A percentile compares a stretch with the other conserved stretches of the same genome.
These are phyloP conservation scores for Diaporthe ampelina DNA, from an alignment of 2,329 filamentous ascomycete species.

Conservation along the genomic window DNA sequence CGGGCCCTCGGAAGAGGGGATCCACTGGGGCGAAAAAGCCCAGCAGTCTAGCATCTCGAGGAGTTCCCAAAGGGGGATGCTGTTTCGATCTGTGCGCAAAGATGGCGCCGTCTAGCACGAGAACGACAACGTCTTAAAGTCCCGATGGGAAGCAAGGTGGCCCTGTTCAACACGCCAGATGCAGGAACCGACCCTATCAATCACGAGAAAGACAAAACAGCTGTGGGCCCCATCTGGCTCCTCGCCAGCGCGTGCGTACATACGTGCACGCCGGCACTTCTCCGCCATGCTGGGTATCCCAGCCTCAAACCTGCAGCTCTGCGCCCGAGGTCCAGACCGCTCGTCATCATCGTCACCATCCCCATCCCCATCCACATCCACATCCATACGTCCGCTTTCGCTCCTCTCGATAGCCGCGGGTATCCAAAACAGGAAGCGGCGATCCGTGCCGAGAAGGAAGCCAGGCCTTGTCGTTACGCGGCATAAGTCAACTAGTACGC, in stretches of 20 bases:
- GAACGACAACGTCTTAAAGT: background rate
- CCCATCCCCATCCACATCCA: too few relatives aligned
- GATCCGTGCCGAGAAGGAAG: constrained; percentile 16
- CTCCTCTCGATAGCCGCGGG: background rate
- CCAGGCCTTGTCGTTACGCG: background rate
- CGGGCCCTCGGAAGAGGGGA: background rate
- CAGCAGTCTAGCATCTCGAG: background rate
- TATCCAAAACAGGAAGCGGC: background rate
- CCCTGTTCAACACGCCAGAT: background rate
- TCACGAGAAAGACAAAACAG: background rate
- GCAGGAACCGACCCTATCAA: background rate
- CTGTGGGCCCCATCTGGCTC: background rate
- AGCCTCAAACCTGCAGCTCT: too few relatives aligned
- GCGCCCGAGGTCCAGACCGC: too few relatives aligned
- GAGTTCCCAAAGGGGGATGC: background rate
- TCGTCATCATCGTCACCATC: too few relatives aligned
- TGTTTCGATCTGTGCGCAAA: constrained; percentile 1
- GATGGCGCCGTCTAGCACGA: background rate
- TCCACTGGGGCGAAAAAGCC: background rate
- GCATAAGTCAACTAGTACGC: background rate
- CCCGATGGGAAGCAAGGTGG: background rate
- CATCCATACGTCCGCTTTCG: background rate
- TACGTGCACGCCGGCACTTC: background rate
- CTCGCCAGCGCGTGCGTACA: background rate
- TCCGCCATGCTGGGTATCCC: background rate